phyloP scores from a whole-genome alignment of 441 rosid genomes.

The Erodium chrysanthum region DNA sequence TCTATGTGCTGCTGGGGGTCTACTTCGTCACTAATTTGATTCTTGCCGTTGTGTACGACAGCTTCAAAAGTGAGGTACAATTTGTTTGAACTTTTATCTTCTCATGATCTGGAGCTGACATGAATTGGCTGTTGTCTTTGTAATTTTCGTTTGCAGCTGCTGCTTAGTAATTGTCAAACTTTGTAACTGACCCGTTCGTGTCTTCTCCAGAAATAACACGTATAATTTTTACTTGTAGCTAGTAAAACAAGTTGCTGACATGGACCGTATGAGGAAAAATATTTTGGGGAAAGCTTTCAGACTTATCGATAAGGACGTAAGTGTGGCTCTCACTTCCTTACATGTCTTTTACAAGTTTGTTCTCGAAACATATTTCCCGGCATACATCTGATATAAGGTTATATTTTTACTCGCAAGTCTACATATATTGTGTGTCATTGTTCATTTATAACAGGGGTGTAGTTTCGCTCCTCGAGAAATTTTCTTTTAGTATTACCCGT shows the following conservation, averaged over 20 bases:
- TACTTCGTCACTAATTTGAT: slow-evolving; percentile 95
- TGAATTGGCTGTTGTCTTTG: neutral
- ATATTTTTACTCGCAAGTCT: neutral
- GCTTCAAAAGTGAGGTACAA: slow-evolving; percentile 84
- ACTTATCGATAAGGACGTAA: slow-evolving; percentile 67
- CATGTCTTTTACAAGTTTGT: slow-evolving; percentile 11
- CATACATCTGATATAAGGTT: neutral
- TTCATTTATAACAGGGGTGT: neutral
- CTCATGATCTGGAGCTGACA: neutral
- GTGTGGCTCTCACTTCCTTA: slow-evolving; percentile 25
- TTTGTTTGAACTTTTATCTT: slow-evolving; percentile 13
- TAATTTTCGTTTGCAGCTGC: neutral
- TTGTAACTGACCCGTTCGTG: neutral
- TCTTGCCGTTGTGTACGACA: slow-evolving; percentile 93
- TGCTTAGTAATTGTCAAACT: neutral
- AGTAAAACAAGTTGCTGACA: slow-evolving; percentile 71
- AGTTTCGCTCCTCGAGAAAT: neutral
- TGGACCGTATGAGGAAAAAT: slow-evolving; percentile 58
- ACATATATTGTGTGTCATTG: neutral
- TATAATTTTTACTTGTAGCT: slow-evolving; percentile 41
- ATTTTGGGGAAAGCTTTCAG: slow-evolving; percentile 69
- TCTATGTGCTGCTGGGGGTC: slow-evolving; percentile 79
- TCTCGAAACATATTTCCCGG: slow-evolving; percentile 5
- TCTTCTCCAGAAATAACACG: slow-evolving; percentile 6
- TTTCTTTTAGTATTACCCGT: neutral